Conservation (phyloP, 371 early-diverging fungal species). For the Mucor indicus region DNA sequence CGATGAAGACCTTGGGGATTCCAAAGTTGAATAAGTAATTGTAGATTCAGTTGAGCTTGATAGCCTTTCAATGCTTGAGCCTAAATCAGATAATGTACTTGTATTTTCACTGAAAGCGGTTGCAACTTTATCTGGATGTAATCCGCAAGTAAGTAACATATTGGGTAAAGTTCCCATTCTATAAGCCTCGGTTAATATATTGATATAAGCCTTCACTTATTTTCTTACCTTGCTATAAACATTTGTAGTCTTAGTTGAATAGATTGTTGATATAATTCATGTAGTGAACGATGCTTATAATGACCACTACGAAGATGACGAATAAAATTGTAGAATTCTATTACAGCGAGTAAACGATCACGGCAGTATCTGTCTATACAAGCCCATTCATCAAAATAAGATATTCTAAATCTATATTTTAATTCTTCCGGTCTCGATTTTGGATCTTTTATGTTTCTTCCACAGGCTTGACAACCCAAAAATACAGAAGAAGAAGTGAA, state of each 20-base stretch:
- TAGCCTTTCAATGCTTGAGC: slow-evolving; percentile 9
- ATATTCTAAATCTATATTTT: slow-evolving; percentile 68
- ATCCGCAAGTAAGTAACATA: slow-evolving; percentile 22
- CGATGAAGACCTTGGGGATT: slow-evolving; percentile 5
- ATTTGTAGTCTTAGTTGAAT: slow-evolving; percentile 67
- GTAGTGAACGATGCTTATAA: slow-evolving; percentile 60
- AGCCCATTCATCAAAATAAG: slow-evolving; percentile 70
- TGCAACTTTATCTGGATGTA: slow-evolving; percentile 17
- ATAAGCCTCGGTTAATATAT: not conserved
- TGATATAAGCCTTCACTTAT: not conserved
- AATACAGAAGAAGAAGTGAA: slow-evolving; percentile 40
- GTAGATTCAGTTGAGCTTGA: slow-evolving; percentile 28
- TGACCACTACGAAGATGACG: slow-evolving; percentile 70
- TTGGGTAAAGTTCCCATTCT: slow-evolving; percentile 37
- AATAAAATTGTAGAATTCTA: slow-evolving; percentile 79
- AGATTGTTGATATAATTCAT: slow-evolving; percentile 67
- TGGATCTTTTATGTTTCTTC: slow-evolving; percentile 20
- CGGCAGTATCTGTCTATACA: slow-evolving; percentile 77
- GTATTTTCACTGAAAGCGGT: slow-evolving; percentile 21
- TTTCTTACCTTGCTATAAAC: slow-evolving; percentile 39
- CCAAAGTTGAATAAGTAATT: slow-evolving; percentile 17
- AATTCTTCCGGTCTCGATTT: slow-evolving; percentile 43
- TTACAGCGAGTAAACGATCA: slow-evolving; percentile 71
- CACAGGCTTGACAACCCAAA: slow-evolving; percentile 41
- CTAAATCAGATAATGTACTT: slow-evolving; percentile 8